Conservation (phyloP, 768 basidiomycete species). For the Psilocybe subaeruginosa region DNA sequence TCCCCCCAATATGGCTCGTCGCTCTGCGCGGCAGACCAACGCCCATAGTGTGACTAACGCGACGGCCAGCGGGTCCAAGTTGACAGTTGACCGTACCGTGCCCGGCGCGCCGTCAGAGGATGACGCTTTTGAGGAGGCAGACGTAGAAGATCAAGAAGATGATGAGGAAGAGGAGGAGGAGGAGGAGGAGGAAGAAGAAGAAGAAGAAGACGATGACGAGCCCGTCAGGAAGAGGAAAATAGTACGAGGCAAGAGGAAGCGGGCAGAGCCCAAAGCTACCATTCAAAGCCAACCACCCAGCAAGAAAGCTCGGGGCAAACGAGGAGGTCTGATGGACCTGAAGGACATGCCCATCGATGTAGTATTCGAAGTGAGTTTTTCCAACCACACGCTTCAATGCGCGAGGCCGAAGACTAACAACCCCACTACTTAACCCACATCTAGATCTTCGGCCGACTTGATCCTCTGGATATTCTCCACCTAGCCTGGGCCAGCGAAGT, state of each 20-base stretch:
- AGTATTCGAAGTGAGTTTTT: constrained; percentile 26
- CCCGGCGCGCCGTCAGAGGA: too few relatives aligned
- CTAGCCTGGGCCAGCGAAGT: constrained; percentile 45
- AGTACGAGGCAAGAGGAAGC: background rate
- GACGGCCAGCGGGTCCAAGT: too few relatives aligned
- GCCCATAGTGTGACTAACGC: too few relatives aligned
- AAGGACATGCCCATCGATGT: constrained; percentile 30
- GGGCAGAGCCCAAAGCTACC: background rate
- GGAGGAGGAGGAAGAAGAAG: background rate
- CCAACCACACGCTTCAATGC: too few relatives aligned
- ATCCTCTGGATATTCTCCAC: constrained; percentile 47
- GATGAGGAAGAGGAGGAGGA: background rate
- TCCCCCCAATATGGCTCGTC: too few relatives aligned
- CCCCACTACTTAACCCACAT: background rate
- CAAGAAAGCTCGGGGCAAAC: constrained; percentile 21
- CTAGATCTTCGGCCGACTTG: constrained; percentile 45
- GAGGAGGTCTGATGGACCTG: constrained; percentile 24
- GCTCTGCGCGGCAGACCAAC: too few relatives aligned
- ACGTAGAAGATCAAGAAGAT: constrained; percentile 18
- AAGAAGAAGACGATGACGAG: constrained; percentile 21
- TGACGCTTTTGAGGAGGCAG: background rate
- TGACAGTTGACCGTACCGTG: too few relatives aligned
- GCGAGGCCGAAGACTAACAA: too few relatives aligned
- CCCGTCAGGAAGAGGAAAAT: background rate
- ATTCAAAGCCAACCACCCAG: background rate